Conservation (phyloP, 2,329 filamentous ascomycete species). For the Fusarium sp. region DNA sequence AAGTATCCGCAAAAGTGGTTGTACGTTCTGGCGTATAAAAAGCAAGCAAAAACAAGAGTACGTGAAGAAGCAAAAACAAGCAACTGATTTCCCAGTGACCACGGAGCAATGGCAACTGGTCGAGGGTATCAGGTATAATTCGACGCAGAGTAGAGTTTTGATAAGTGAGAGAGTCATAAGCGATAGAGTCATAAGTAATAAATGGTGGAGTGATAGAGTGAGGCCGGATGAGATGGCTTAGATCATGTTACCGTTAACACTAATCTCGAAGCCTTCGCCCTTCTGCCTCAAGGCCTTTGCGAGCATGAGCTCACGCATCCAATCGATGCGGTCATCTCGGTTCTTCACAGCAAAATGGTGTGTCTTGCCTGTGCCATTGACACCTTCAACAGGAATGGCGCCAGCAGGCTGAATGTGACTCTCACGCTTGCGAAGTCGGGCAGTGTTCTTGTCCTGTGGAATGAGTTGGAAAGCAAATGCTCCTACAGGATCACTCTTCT, state of each 20-base stretch:
- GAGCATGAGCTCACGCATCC: constrained; percentile 95
- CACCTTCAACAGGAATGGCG: constrained; percentile 58
- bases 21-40: constrained; percentile 42
- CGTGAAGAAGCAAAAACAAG: constrained; percentile 21
- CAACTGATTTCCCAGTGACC: constrained; percentile 7
- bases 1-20: constrained; percentile 44
- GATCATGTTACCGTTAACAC: constrained; percentile 84
- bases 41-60: constrained; percentile 17
- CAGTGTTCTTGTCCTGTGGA: constrained; percentile 72
- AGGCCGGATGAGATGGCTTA: constrained; percentile 50
- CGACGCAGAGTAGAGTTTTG: constrained; percentile 24
- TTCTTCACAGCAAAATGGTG: constrained; percentile 94
- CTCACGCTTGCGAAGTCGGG: constrained; percentile 67
- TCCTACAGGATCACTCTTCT: constrained; percentile 70
- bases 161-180: constrained; percentile 6
- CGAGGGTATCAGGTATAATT: constrained; percentile 11
- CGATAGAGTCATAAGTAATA: not conserved
- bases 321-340: constrained; percentile 93
- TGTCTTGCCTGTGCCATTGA: constrained; percentile 79
- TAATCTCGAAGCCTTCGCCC: constrained; percentile 84
- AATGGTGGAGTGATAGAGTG: not conserved
- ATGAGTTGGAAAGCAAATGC: constrained; percentile 90
- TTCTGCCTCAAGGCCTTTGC: constrained; percentile 89
- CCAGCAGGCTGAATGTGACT: constrained; percentile 58
- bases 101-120: constrained; percentile 5